Conservation (phyloP, 2,329 filamentous ascomycete species). For the Lasiodiplodia hormozganensis region DNA sequence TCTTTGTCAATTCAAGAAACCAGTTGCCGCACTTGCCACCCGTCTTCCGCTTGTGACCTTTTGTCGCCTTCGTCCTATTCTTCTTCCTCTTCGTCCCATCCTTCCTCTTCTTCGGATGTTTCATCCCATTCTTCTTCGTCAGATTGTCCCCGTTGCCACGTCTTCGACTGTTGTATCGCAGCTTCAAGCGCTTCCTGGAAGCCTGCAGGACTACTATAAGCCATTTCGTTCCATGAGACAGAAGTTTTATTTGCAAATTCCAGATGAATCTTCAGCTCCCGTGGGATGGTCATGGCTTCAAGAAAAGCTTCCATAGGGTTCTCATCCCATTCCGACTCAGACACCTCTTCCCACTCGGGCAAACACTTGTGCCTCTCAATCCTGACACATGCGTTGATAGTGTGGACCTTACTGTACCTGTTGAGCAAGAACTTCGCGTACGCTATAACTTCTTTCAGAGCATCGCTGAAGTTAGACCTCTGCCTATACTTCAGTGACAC, state of each 20-base stretch:
- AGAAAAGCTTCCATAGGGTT: background rate
- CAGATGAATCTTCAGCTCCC: background rate
- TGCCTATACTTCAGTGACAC: background rate
- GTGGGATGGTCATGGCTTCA: background rate
- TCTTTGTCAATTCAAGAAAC: no score
- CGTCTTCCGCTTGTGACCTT: background rate
- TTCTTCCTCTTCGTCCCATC: background rate
- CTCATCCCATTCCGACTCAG: background rate
- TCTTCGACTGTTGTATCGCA: background rate
- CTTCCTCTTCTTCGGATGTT: background rate
- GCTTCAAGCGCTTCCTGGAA: background rate
- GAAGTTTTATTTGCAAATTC: background rate
- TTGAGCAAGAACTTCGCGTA: background rate
- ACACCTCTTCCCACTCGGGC: background rate
- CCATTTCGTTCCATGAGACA: background rate
- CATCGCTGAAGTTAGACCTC: background rate
- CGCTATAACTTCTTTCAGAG: background rate
- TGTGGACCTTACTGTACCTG: background rate
- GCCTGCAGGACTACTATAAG: background rate
- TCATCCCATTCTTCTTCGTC: background rate
- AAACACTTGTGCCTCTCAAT: background rate
- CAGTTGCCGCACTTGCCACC: background rate
- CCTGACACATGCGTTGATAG: background rate
- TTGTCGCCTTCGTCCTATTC: background rate
- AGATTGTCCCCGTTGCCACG: background rate